Base-by-base conservation (phyloP, 106 monocot genomes). In the Narthecium ossifragum region DNA sequence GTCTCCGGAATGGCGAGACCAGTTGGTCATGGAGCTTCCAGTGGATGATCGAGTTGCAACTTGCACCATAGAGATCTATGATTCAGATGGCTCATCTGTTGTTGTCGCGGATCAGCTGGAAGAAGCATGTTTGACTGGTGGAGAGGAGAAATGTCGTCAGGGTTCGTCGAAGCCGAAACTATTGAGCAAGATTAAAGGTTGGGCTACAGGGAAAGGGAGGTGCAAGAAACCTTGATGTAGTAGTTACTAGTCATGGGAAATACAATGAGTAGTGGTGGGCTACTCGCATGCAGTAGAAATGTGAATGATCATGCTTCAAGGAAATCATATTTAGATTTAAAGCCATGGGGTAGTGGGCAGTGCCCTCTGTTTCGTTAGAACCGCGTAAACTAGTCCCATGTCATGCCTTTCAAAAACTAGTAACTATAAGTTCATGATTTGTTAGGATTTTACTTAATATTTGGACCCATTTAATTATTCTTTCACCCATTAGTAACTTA, bases 131-230 rank as follows among this genome's bases (percentile, higher is more conserved):
- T 31, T 23, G 24, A 50, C 26, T 15, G 21, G 23, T 24, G 21
- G 38, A 8, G 66, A 31, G 23, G 46, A 3, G 33, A 64, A 57
- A 18, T 14, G 8, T 29, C 14, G 24, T 23, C 3, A 4, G 27
- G 31, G 45, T 23, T 52, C 23, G 13, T 51, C 11, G 59, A 76
- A 72, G 45, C 57, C 57, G 31, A 72, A 64, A 60, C 68, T 81
- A 31, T 40, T 76, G 9, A 67, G 29, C 58, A 81, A 68, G 55
- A 29, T 81, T 9, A 71, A 72, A 37, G 68, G 72, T 25, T 81
- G 81, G 81, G 71, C 71, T 15, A 68, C 34, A 51, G 67, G 57
- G 34, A 81, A 76, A 24, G 67, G 63, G 20, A 63, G 31, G 54
- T 60, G 43, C 55, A 70, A 50, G 57, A 57, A 36, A 64, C n/a